Conservation (phyloP, 352 stramenopile species). For the Globisporangium okanoganense region DNA sequence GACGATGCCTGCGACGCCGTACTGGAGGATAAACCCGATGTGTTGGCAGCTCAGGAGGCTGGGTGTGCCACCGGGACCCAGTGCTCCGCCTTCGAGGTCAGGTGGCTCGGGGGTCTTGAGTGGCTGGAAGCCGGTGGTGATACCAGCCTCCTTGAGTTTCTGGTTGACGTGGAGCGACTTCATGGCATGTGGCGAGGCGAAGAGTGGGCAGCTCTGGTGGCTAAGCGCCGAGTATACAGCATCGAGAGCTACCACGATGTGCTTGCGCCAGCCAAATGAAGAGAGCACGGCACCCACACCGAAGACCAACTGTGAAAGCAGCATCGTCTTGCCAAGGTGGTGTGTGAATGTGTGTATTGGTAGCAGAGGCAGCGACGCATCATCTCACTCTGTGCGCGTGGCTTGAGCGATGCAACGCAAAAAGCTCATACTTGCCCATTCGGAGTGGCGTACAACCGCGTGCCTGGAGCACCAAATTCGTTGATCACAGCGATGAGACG, state of each 20-base stretch:
- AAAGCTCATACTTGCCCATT: not conserved
- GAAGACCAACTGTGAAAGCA: no score
- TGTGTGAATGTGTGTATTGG: no score
- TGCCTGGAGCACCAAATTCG: not conserved
- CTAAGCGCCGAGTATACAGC: not conserved
- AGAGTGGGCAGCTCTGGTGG: not conserved
- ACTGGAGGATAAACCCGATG: constrained; percentile 26
- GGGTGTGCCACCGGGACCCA: constrained; percentile 17
- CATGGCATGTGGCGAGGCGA: not conserved
- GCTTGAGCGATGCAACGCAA: not conserved
- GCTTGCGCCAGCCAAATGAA: no score
- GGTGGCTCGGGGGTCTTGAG: constrained; percentile 6
- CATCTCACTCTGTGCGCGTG: not conserved
- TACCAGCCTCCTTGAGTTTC: not conserved
- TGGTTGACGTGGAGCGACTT: not conserved
- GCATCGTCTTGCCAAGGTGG: no score
- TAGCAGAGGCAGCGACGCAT: no score
- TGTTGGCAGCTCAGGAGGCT: constrained; percentile 16
- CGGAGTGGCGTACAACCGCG: not conserved
- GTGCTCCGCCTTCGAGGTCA: constrained; percentile 14
- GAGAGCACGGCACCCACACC: no score
- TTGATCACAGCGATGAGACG: not conserved
- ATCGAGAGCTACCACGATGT: no score
- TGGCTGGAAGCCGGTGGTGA: constrained; percentile 1
- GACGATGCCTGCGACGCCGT: constrained; percentile 20